Conservation (phyloP, 2,329 filamentous ascomycete genomes). For the Beauveria medogensis region DNA sequence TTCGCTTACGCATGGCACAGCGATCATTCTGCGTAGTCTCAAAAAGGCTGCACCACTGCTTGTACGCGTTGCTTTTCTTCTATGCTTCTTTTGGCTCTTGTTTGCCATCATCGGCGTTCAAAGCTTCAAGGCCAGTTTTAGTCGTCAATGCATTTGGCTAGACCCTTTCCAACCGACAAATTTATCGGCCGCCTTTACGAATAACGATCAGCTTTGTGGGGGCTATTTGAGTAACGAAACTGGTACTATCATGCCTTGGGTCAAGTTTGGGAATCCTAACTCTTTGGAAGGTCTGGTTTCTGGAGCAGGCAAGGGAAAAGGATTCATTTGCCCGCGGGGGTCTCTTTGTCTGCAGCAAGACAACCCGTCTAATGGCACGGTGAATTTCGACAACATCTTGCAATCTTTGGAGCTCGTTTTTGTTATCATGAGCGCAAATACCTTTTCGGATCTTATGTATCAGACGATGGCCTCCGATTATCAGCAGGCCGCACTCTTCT, state of each 20-base stretch:
- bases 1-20: conserved; percentile 85
- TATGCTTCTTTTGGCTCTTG: conserved; percentile 94
- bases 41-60: conserved; percentile 92
- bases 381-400: conserved; percentile 91
- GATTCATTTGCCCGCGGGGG: conserved; percentile 76
- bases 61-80: conserved; percentile 86
- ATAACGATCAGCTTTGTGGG: conserved; percentile 72
- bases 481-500: conserved; percentile 72
- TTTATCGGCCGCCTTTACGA: conserved; percentile 48
- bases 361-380: conserved; percentile 76
- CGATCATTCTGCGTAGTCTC: conserved; percentile 86
- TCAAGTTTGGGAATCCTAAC: conserved; percentile 31
- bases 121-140: conserved; percentile 81
- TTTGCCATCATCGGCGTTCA: conserved; percentile 97
- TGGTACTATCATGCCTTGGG: conserved; percentile 57
- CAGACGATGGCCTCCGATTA: conserved; percentile 89
- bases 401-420: conserved; percentile 92
- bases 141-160: conserved; percentile 70
- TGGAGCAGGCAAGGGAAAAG: conserved; percentile 57
- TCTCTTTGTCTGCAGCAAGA: conserved; percentile 73
- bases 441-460: conserved; percentile 91
- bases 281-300: conserved; percentile 39
- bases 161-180: conserved; percentile 53
- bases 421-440: conserved; percentile 97
- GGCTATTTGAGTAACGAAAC: conserved; percentile 62